phyloP scores from a whole-genome alignment of 208 protist species.

The Wallacemonas sp. region DNA sequence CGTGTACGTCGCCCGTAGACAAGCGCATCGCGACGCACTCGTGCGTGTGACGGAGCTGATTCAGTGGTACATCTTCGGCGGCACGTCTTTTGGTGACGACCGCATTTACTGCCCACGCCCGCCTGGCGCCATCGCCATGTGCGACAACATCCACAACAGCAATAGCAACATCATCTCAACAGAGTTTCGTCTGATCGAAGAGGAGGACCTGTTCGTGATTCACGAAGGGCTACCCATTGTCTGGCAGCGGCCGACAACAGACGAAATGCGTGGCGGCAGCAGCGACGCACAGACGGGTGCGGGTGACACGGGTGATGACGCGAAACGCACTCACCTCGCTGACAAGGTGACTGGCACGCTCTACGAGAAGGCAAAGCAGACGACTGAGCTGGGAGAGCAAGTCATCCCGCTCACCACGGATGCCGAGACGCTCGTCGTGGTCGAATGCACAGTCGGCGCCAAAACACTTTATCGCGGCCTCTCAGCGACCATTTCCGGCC shows the following conservation, averaged over 20 bases:
- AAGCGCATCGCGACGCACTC: neutral
- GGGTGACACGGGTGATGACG: too few relatives aligned
- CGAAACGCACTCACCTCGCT: neutral
- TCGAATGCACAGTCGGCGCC: slow-evolving; percentile 12
- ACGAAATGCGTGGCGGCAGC: neutral
- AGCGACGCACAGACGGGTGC: too few relatives aligned
- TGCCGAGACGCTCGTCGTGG: slow-evolving; percentile 1
- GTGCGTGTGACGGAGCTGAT: slow-evolving; percentile 6
- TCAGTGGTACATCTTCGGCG: slow-evolving; percentile 13
- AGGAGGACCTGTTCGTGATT: slow-evolving; percentile 13
- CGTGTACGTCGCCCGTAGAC: neutral
- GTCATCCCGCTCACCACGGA: slow-evolving; percentile 14
- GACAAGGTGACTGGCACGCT: neutral
- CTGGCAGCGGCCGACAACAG: slow-evolving; percentile 5
- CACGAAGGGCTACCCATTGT: slow-evolving; percentile 4
- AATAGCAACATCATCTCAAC: too few relatives aligned
- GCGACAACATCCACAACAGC: neutral
- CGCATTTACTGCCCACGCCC: slow-evolving; percentile 9
- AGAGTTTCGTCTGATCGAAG: slow-evolving; percentile 5
- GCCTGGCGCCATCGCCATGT: neutral
- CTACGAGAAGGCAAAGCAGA: neutral
- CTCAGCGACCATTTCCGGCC: slow-evolving; percentile 11
- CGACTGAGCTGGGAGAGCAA: neutral
- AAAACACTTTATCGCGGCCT: slow-evolving; percentile 12
- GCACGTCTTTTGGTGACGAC: slow-evolving; percentile 2